Percentiles rank a stretch among this genome's conserved stretches.
Evolutionary conservation across 1,139 yeast genomes (phyloP).

Genomic region (Yamadazyma membranifaciens): DNA sequence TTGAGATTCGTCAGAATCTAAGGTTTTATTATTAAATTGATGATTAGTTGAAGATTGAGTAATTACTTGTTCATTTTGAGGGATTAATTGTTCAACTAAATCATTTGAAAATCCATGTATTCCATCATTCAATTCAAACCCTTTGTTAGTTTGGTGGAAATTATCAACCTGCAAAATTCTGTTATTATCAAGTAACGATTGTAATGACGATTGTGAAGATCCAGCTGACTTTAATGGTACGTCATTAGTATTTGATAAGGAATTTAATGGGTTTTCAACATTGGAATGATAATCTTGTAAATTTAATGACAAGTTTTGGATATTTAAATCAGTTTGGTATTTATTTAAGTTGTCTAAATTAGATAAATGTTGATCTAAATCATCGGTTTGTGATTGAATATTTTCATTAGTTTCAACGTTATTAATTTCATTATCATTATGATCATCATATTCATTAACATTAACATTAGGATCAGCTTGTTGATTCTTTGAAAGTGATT

Average conservation of each 20-base stretch:
- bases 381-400: slow-evolving; percentile 18
- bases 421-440: neutral
- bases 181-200: slow-evolving; percentile 38
- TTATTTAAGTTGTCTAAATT: slow-evolving; percentile 28
- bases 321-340: slow-evolving; percentile 30
- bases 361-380: slow-evolving; percentile 36
- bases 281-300: slow-evolving; percentile 25
- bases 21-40: slow-evolving; percentile 1
- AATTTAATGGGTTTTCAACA: slow-evolving; percentile 36
- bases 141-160: slow-evolving; percentile 23
- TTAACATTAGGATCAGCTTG: neutral
- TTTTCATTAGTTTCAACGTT: slow-evolving; percentile 10
- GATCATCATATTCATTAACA: slow-evolving; percentile 10
- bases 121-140: slow-evolving; percentile 43
- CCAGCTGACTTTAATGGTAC: slow-evolving; percentile 35
- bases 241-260: slow-evolving; percentile 30
- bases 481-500: slow-evolving; percentile 1
- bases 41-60: neutral
- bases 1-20: slow-evolving; percentile 15
- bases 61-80: slow-evolving; percentile 12
- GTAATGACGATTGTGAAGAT: slow-evolving; percentile 46
- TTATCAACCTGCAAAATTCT: slow-evolving; percentile 28
- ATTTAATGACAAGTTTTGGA: slow-evolving; percentile 35
- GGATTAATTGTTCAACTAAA: slow-evolving; percentile 35
- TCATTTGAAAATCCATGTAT: slow-evolving; percentile 45